Conservation (phyloP, 2,329 filamentous ascomycete genomes). For the Malbranchea zuffiana region DNA sequence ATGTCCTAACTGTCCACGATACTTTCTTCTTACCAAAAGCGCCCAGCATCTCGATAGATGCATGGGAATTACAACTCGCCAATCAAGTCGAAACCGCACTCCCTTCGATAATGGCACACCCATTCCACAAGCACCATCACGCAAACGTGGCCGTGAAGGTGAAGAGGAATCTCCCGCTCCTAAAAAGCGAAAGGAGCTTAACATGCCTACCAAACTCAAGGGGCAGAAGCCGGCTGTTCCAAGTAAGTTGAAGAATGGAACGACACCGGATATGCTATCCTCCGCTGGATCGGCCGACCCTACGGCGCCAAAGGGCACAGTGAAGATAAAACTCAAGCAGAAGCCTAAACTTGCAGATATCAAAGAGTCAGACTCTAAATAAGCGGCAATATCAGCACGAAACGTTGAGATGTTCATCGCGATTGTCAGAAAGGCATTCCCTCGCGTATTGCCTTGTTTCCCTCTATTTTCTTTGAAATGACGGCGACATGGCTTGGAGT, state of each 20-base stretch:
- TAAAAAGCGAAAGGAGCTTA: constrained; percentile 12
- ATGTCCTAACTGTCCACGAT: constrained; percentile 51
- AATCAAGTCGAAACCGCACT: constrained; percentile 37
- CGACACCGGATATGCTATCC: constrained; percentile 25
- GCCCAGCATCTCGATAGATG: constrained; percentile 53
- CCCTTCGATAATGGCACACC: constrained; percentile 32
- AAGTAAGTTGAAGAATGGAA: constrained; percentile 35
- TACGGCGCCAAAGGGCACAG: background rate
- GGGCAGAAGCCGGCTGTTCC: constrained; percentile 27
- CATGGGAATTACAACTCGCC: constrained; percentile 46
- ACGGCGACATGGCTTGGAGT: too few relatives aligned
- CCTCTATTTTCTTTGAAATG: too few relatives aligned
- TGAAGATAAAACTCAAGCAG: constrained; percentile 7
- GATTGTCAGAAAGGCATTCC: too few relatives aligned
- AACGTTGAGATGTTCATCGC: too few relatives aligned
- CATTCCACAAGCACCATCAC: constrained; percentile 4
- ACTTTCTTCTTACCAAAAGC: constrained; percentile 50
- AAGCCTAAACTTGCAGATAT: too few relatives aligned
- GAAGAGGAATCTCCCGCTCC: constrained; percentile 10
- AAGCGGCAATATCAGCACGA: too few relatives aligned
- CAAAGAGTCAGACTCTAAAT: too few relatives aligned
- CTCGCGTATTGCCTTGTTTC: too few relatives aligned
- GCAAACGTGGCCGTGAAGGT: constrained; percentile 20
- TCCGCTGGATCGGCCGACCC: background rate
- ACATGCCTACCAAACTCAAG: constrained; percentile 22